Conservation (phyloP, 2,329 filamentous ascomycete genomes). For the Simplicillium aogashimaense region DNA sequence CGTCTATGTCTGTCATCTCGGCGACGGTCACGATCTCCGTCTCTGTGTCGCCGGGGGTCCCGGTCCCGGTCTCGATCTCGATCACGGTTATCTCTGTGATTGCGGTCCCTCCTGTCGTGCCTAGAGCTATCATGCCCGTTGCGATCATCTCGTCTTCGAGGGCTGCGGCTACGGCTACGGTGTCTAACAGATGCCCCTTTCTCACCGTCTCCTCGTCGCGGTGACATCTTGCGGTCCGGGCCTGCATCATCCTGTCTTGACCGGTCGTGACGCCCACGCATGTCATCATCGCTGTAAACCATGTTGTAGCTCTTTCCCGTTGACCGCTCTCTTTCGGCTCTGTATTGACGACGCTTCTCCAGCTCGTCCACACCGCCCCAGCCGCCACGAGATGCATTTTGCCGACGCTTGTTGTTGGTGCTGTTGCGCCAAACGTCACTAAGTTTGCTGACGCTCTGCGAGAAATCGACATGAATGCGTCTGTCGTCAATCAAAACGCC, state of each 20-base stretch:
- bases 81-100: slow-evolving; percentile 12
- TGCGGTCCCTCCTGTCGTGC: neutral
- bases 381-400: slow-evolving; percentile 53
- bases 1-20: slow-evolving; percentile 2
- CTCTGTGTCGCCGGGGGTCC: slow-evolving; percentile 7
- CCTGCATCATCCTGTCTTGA: slow-evolving; percentile 17
- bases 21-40: neutral
- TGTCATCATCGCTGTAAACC: slow-evolving; percentile 69
- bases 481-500: slow-evolving; percentile 94
- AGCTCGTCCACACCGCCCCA: slow-evolving; percentile 85
- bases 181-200: slow-evolving; percentile 2
- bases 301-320: slow-evolving; percentile 55
- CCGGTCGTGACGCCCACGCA: slow-evolving; percentile 39
- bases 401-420: slow-evolving; percentile 68
- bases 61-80: slow-evolving; percentile 21
- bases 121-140: slow-evolving; percentile 7
- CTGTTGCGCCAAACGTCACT: slow-evolving; percentile 82
- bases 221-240: slow-evolving; percentile 3
- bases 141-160: slow-evolving; percentile 19
- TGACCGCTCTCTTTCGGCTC: slow-evolving; percentile 47
- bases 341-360: slow-evolving; percentile 86
- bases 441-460: slow-evolving; percentile 81
- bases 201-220: slow-evolving; percentile 8
- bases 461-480: slow-evolving; percentile 97
- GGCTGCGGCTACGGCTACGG: slow-evolving; percentile 35